Evolutionary conservation across 2,329 filamentous ascomycete genomes (phyloP), one percentile per base, ranked within the genome.

Genomic region (Scortechinia acanthostroma): DNA sequence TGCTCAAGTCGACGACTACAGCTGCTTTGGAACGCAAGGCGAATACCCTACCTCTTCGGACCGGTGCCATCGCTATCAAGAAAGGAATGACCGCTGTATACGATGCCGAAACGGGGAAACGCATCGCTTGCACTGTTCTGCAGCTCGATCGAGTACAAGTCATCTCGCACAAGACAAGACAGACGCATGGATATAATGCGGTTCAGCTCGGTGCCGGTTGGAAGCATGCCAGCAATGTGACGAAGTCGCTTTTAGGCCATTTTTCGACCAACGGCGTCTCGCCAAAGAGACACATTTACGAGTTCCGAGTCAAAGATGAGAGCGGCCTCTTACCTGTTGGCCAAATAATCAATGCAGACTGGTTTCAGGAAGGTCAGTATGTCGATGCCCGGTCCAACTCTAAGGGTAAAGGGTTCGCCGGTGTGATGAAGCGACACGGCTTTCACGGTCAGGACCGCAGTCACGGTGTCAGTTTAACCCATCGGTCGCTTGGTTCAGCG

Each of bases 71-170:
- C 13, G 76, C 74, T 1, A 71, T 74, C 56, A 84, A 84, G 55
- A 78, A 79, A 55, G 80, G 80, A 53, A 84, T 84, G 80, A 83
- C 77, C 2, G 77, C 74, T 16, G 57, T 83, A n/a, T 83, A 74
- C 64, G 77, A 83, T 53, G 63, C 73, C 0, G 69, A 72, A 46
- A 76, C 77, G 2, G 77, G 79, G 42, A 74, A 72, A 50, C 71
- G 80, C 49, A 74, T 68, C 44, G 65, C 79, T 5, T 81, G 77
- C 64, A 84, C 80, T 3, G 75, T 84, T n/a, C 65, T 84, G 17
- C 80, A 84, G 57, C 63, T 84, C 35, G 80, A 84, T 56, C 68
- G 76, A 43, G 77, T 80, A 46, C 73, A 83, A 55, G 77, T 84
- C 3, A 59, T 82, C 33, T 71, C 71, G 25, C 77, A 82, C 58